Base-by-base conservation (phyloP, 805 yeast species). In the Schwanniomyces polymorphus region DNA sequence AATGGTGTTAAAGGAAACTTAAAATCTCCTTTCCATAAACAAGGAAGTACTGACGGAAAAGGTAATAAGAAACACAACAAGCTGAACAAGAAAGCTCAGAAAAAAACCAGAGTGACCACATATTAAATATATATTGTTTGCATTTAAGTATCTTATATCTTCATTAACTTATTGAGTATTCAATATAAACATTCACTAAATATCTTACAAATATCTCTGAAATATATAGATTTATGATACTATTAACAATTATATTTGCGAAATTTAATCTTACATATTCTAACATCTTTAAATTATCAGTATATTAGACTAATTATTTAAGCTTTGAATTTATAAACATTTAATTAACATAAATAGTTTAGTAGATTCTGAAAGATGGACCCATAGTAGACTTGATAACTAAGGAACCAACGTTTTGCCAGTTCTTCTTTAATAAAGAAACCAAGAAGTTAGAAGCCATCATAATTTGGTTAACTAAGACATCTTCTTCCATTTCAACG, bases 331-430 rank as follows among this genome's bases (percentile, higher is more conserved):
- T 31, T 31, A 31, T 21, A 11, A 37, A 37, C 39, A 11, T 21
- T 21, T 37, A 37, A 37, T 11, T 21, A 17, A 21, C 7, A 33
- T 46, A 43, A 45, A 31, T 33, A 34, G 65, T 72, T 80, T 91
- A 94, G 94, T 94, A 94, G 77, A 94, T 86, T 88, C 98, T 91
- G 95, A 85, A 90, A 75, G 98, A 88, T 76, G 98, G 99, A 82
- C 99, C 99, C 99, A 94, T 94, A 79, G 98, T 84, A 58, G 97
- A 90, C 85, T 94, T 94, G 84, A 94, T 86, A 74, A 91, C 97
- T 78, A 94, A 82, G 72, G 99, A 94, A 70, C 99, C 99, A 74
- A 94, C 97, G 81, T 94, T 94, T 86, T 94, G 99, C 99, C 99
- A 94, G 97, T 94, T 90, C 92, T 94, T 94, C 97, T 94, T 94